phyloP scores from a whole-genome alignment of 768 basidiomycete species.

The Lactarius pseudohatsudake region DNA sequence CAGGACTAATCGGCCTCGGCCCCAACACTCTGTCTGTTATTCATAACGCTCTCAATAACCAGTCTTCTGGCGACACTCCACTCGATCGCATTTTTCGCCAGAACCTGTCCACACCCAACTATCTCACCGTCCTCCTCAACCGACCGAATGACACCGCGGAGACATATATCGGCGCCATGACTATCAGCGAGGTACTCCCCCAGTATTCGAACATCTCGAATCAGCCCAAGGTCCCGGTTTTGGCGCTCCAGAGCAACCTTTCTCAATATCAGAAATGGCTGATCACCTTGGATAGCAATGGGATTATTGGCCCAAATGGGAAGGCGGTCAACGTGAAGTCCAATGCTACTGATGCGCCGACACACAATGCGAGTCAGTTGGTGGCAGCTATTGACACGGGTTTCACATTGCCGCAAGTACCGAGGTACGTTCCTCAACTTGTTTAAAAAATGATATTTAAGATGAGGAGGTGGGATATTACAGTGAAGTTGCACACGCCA shows the following conservation, averaged over 20 bases:
- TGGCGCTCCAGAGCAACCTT: constrained; percentile 42
- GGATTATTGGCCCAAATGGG: constrained; percentile 61
- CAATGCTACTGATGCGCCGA: constrained; percentile 63
- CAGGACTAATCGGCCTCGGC: constrained; percentile 56
- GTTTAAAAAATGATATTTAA: constrained; percentile 5
- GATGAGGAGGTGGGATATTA: background rate
- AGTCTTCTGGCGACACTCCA: constrained; percentile 48
- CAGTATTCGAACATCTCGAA: constrained; percentile 49
- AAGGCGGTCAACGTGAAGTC: constrained; percentile 45
- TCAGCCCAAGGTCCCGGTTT: constrained; percentile 53
- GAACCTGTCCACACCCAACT: constrained; percentile 55
- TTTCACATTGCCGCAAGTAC: constrained; percentile 63
- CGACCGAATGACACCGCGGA: constrained; percentile 54
- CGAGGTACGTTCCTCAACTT: constrained; percentile 37
- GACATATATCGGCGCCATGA: constrained; percentile 56
- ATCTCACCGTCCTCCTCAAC: constrained; percentile 60
- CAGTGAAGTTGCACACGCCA: constrained; percentile 54
- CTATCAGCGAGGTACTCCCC: constrained; percentile 55
- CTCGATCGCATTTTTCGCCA: constrained; percentile 65
- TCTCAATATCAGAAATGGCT: constrained; percentile 64
- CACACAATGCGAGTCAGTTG: constrained; percentile 56
- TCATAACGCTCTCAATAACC: too few species aligned
- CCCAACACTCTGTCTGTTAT: constrained; percentile 54
- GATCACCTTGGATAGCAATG: constrained; percentile 57
- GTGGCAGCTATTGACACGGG: constrained; percentile 70